Conservation (phyloP, 495 filamentous ascomycete genomes). For the Daldinia bambusicola region DNA sequence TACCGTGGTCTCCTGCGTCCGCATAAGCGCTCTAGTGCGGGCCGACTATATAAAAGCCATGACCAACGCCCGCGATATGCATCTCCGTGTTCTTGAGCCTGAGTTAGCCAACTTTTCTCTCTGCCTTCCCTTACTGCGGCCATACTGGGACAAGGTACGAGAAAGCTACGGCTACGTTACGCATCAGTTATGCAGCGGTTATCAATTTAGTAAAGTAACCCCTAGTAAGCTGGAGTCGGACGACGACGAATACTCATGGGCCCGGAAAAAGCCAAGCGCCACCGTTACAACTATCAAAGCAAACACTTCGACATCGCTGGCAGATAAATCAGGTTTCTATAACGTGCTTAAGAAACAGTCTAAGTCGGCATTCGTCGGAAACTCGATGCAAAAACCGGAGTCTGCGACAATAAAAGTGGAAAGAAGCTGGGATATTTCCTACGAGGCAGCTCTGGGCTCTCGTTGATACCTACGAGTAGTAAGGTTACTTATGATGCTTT, state of each 20-base stretch:
- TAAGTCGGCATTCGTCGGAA: background rate
- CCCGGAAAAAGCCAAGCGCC: background rate
- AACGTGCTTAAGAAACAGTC: background rate
- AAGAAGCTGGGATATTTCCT: constrained; percentile 20
- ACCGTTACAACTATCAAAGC: background rate
- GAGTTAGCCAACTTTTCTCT: constrained; percentile 33
- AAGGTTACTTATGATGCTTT: background rate
- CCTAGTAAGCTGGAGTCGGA: background rate
- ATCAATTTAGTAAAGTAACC: background rate
- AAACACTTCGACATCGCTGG: background rate
- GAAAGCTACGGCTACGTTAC: background rate
- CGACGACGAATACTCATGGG: background rate
- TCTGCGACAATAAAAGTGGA: constrained; percentile 16
- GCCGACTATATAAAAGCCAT: constrained; percentile 2
- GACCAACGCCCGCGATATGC: constrained; percentile 10
- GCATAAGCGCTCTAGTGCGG: constrained; percentile 6
- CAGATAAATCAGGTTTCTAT: background rate
- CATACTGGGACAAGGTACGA: constrained; percentile 13
- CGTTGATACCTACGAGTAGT: constrained; percentile 2
- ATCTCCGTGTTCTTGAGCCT: constrained; percentile 35
- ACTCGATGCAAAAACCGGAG: background rate
- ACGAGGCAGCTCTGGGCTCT: constrained; percentile 6
- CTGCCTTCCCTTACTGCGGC: constrained; percentile 23
- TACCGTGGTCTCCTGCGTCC: constrained; percentile 25
- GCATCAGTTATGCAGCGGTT: background rate